phyloP scores from a whole-genome alignment of 2,329 filamentous ascomycete genomes.

The Aspergillus brunneoviolaceus region DNA sequence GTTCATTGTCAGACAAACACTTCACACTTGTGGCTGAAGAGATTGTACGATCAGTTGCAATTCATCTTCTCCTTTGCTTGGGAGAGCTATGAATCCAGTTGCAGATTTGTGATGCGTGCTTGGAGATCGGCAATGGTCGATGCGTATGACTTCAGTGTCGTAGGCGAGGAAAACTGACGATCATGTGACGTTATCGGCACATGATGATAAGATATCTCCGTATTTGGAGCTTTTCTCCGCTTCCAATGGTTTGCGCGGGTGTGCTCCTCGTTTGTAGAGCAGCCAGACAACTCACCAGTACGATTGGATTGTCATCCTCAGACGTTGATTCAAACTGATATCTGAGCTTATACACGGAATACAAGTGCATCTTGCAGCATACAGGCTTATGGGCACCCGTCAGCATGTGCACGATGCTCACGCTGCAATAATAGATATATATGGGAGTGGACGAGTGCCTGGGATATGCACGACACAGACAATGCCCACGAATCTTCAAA shows the following conservation, averaged over 20 bases:
- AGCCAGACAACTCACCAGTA: background rate
- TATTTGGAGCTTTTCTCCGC: background rate
- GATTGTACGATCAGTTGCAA: background rate
- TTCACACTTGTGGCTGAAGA: background rate
- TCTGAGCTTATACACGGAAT: no score
- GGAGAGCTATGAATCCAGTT: background rate
- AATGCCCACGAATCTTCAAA: no score
- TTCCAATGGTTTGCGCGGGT: no score
- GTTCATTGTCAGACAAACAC: constrained; percentile 16
- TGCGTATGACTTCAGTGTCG: constrained; percentile 4
- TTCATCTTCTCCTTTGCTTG: constrained; percentile 3
- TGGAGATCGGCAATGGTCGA: background rate
- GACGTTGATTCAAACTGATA: no score
- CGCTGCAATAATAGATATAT: no score
- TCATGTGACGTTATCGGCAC: constrained; percentile 13
- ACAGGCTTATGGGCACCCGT: no score
- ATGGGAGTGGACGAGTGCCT: no score
- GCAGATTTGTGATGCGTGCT: background rate
- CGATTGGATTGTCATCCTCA: no score
- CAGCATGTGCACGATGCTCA: no score
- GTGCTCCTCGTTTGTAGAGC: background rate
- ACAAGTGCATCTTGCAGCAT: background rate
- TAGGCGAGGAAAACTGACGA: background rate
- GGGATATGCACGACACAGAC: no score
- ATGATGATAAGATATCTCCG: constrained; percentile 4